phyloP scores from a whole-genome alignment of 768 basidiomycete species.

The Pleurotus citrinopileatus region DNA sequence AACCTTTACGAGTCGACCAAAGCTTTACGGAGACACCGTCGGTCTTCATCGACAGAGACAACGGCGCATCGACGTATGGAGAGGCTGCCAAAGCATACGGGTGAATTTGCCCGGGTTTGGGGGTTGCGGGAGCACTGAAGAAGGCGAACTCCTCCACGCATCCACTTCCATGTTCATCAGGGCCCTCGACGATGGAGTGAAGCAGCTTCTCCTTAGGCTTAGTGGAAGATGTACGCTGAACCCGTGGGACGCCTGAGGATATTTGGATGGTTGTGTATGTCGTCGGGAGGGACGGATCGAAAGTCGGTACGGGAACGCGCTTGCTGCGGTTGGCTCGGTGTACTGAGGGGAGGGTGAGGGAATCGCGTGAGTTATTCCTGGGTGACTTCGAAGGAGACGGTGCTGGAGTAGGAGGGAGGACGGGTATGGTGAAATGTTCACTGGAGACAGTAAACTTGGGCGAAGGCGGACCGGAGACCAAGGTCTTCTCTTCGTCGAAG shows the following conservation, averaged over 20 bases:
- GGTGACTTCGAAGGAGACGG: conserved; percentile 4
- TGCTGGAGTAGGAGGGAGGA: conserved; percentile 9
- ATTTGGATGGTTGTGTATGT: conserved; percentile 6
- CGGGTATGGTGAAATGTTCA: conserved; percentile 1
- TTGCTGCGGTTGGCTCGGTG: conserved; percentile 4
- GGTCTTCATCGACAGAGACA: conserved; percentile 15
- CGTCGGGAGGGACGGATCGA: conserved; percentile 2
- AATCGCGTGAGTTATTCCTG: conserved; percentile 3
- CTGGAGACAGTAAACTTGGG: background rate
- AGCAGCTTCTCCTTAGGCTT: conserved; percentile 17
- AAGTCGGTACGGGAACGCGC: background rate
- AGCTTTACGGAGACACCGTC: conserved; percentile 20
- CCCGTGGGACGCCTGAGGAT: too few relatives aligned
- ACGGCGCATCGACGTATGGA: background rate
- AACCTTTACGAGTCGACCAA: conserved; percentile 26
- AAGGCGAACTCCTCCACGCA: conserved; percentile 24
- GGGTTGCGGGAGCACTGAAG: conserved; percentile 9
- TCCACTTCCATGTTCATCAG: conserved; percentile 27
- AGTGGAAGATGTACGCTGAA: too few relatives aligned
- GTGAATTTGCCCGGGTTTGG: conserved; percentile 6
- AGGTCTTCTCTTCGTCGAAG: background rate
- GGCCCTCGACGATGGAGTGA: conserved; percentile 31
- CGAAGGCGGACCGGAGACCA: background rate
- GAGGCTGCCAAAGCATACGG: background rate
- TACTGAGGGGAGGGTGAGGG: conserved; percentile 5